Percentiles rank a stretch among this genome's conserved stretches.
phyloP scores from a whole-genome alignment of 768 basidiomycete species.

The Leccinum longicurvipes region DNA sequence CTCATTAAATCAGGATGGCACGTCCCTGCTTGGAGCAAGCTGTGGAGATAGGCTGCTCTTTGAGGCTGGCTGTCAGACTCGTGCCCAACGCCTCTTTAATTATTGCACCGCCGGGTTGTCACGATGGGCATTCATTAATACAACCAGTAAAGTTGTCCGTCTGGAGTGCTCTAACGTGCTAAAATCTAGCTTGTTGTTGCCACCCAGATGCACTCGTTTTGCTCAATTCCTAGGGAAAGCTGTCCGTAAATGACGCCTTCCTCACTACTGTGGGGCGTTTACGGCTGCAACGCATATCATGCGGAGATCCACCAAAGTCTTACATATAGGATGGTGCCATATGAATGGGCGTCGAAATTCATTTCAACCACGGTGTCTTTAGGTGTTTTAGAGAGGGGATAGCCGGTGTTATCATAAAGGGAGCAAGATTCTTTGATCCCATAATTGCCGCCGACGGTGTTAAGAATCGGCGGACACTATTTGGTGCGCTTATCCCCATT shows the following conservation, averaged over 20 bases:
- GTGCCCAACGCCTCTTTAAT: conserved; percentile 22
- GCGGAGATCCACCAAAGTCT: conserved; percentile 21
- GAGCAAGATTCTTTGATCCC: conserved; percentile 14
- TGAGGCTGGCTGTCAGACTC: conserved; percentile 16
- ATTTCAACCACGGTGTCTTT: conserved; percentile 15
- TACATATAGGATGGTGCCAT: conserved; percentile 20
- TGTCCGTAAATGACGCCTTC: conserved; percentile 17
- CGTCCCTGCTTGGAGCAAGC: background rate
- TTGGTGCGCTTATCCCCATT: conserved; percentile 16
- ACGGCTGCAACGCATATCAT: conserved; percentile 28
- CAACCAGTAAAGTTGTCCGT: conserved; percentile 8
- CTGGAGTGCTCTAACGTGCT: conserved; percentile 16
- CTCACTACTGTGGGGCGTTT: conserved; percentile 12
- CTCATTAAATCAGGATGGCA: conserved; percentile 12
- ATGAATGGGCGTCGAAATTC: conserved; percentile 18
- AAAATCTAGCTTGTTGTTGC: conserved; percentile 23
- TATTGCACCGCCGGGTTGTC: conserved; percentile 20
- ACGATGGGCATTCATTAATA: conserved; percentile 17
- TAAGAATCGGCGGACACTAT: conserved; percentile 12
- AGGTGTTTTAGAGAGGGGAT: conserved; percentile 16
- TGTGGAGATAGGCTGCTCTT: background rate
- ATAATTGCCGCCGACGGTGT: conserved; percentile 28
- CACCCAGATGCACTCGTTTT: conserved; percentile 11
- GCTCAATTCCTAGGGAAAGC: conserved; percentile 21
- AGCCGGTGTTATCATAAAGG: conserved; percentile 15